Evolutionary conservation across 805 yeast genomes (phyloP), one percentile per base, ranked within the genome.

Genomic region (Yamadazyma olivae): DNA sequence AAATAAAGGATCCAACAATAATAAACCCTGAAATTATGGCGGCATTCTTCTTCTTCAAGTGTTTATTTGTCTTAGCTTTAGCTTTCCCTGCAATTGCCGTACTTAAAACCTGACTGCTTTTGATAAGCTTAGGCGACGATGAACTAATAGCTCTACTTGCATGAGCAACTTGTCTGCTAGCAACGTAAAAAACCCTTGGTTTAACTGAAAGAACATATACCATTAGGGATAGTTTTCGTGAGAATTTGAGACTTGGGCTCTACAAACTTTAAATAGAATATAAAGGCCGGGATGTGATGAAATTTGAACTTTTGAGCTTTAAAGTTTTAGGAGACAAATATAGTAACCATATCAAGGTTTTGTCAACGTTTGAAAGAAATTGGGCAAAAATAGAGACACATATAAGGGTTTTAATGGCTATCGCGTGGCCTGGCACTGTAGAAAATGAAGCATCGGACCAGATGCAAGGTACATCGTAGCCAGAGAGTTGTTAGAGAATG

Each of bases 21-120:
- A 67, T 57, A 33, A 67, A 43, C 10, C 73, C 71, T 10, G 69
- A 61, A 2, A 67, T 57, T 6, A 65, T 46, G 2, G 74, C 72
- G 21, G 65, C 68, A 39, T 59, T 57, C 18, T 59, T 51, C 43
- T 50, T 56, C 31, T 53, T 51, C 31, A 54, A 49, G 14, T 46
- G 42, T 38, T 48, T 53, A 12, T 37, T 38, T 4, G 14, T 17
- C 12, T 8, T 6, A 9, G 15, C 37, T 25, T 35, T 18, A n/a
- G 22, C 32, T 1, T 16, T 12, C 14, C 36, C 13, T 17, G 40
- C 35, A 25, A 14, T 21, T 4, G 17, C 25, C 10, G n/a, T 12
- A 17, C 10, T 14, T 7, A 14, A 14, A 7, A 15, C 24, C 6
- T 17, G 15, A 16, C 24, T 20, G 28, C 15, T 32, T 33, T 36